Base-by-base conservation (phyloP, 768 basidiomycete species). In the Panellus pusillus region DNA sequence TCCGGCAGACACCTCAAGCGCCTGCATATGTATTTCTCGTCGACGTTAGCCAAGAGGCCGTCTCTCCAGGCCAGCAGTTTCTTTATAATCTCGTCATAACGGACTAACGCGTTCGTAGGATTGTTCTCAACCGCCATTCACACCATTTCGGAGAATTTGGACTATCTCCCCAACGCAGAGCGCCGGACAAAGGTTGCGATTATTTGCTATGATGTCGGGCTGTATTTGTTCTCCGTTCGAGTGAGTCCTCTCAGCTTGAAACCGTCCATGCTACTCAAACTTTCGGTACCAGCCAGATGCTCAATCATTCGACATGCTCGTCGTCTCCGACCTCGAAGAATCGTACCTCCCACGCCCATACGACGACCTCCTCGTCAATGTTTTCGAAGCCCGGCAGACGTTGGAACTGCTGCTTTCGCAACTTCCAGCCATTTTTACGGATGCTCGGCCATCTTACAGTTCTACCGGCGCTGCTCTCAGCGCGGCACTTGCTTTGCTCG, bases 111-210 rank as follows among this genome's bases (percentile, higher is more conserved):
- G n/a, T 9, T 17, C 9, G 14, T 20, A 57, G 56, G 84, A 44
- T 84, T 86, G 84, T 79, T 87, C 44, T 82, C 83, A 2, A 83
- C 83, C 20, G 84, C 85, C 7, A 81, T 83, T 4, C 75, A 82
- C 19, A 84, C 83, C 0, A 81, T 87, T 50, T 69, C 83, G n/a
- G 85, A 86, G 65, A 81, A 77, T 52, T 71, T 86, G 37, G 84
- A 85, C 62, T 74, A 79, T 36, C 70, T 87, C n/a, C 85, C 85
- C 36, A 84, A 86, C 66, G 79, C 77, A 19, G 79, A 84, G 62
- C 68, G 75, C 50, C 67, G 83, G 46, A 85, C 83, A 39, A 83
- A 82, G 65, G 73, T 86, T 43, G 77, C 81, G 19, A 70, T 87
- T 59, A 79, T 86, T 61, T 81, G 78, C 43, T 85, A 82, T 55